Evolutionary conservation across 805 yeast species (phyloP).

Genomic region (Suhomyces sp.): DNA sequence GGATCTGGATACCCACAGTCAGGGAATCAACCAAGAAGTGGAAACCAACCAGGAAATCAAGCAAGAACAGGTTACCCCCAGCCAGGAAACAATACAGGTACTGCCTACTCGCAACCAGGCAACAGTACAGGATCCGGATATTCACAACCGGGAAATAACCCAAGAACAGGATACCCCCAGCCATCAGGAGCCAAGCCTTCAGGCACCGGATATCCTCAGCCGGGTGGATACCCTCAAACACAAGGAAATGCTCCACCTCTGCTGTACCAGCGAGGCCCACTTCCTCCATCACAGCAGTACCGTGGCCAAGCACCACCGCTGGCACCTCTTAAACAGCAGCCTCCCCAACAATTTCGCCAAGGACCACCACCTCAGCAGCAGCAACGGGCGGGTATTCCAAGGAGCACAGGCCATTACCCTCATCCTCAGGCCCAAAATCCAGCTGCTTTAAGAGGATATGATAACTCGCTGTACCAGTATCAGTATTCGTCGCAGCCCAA

Average conservation of each 20-base stretch:
- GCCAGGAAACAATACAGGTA: not conserved
- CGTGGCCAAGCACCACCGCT: constrained; percentile 8
- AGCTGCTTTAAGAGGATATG: constrained; percentile 9
- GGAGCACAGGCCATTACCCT: constrained; percentile 9
- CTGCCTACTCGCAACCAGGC: not conserved
- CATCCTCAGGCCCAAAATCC: constrained; percentile 5
- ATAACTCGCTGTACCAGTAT: constrained; percentile 4
- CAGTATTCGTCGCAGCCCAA: constrained; percentile 5
- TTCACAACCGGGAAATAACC: not conserved
- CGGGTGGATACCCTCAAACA: constrained; percentile 1
- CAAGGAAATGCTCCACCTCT: constrained; percentile 3
- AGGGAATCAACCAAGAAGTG: not conserved
- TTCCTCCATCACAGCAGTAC: constrained; percentile 8
- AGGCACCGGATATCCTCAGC: not conserved
- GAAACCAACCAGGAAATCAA: not conserved
- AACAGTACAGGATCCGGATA: not conserved
- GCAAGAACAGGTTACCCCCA: not conserved
- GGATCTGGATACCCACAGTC: not conserved
- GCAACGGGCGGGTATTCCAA: constrained; percentile 4
- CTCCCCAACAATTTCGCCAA: constrained; percentile 12
- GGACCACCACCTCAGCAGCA: constrained; percentile 2
- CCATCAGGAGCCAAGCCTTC: not conserved
- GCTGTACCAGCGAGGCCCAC: constrained; percentile 7
- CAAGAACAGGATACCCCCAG: not conserved
- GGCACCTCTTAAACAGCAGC: constrained; percentile 7